These are phyloP conservation scores for Hygrocybe punicea DNA, from an alignment of 768 basidiomycete genomes.

Conservation along the genomic window DNA sequence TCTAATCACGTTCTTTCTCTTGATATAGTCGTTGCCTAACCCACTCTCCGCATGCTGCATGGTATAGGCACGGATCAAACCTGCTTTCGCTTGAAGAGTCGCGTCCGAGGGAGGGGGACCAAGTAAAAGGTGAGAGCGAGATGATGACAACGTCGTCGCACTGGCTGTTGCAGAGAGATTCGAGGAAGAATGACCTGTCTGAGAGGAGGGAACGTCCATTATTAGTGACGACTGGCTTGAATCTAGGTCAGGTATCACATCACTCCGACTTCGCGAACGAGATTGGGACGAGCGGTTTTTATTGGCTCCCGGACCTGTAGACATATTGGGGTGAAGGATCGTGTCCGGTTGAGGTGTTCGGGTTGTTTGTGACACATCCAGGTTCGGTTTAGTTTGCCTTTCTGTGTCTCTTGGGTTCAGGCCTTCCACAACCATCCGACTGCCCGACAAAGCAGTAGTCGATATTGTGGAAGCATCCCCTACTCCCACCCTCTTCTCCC, in stretches of 20 bases:
- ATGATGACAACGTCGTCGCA: neutral
- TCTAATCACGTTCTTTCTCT: slow-evolving; percentile 90
- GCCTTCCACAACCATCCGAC: neutral
- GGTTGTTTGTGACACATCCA: neutral
- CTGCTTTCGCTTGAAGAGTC: slow-evolving; percentile 16
- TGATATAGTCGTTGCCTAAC: slow-evolving; percentile 89
- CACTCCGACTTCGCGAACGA: slow-evolving; percentile 5
- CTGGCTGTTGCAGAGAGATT: neutral
- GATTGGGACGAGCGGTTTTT: neutral
- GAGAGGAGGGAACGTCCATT: neutral
- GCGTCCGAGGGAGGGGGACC: neutral
- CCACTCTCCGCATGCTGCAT: slow-evolving; percentile 92
- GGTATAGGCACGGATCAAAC: slow-evolving; percentile 70
- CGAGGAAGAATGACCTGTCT: neutral
- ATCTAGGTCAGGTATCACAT: neutral
- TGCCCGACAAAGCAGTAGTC: neutral
- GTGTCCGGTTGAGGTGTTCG: neutral
- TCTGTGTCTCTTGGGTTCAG: neutral
- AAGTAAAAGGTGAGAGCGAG: neutral
- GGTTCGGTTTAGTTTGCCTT: neutral
- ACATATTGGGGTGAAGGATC: neutral
- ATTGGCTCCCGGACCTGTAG: no score
- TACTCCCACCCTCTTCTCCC: slow-evolving; percentile 75
- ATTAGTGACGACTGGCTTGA: neutral
- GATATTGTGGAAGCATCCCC: slow-evolving; percentile 44